A percentile compares a stretch with the other conserved stretches of the same genome.
Evolutionary conservation across 345 rosid species (phyloP).

Genomic region (Eucalyptus sp.): DNA sequence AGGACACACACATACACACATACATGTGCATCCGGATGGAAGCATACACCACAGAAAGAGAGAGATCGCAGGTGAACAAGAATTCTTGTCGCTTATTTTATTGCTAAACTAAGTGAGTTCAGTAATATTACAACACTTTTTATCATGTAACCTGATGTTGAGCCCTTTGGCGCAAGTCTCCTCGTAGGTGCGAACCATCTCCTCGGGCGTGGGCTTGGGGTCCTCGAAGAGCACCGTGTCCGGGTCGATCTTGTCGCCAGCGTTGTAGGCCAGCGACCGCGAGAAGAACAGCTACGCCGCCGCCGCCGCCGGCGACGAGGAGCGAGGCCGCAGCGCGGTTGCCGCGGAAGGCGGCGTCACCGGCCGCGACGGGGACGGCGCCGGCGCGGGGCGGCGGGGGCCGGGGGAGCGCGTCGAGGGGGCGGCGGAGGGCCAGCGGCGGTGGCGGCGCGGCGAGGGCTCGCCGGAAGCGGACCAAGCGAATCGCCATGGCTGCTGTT

Average conservation of each 20-base stretch:
- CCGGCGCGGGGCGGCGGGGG: neutral
- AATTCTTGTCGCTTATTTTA: too few species aligned
- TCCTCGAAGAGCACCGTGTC: conserved; percentile 61
- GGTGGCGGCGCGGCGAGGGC: neutral
- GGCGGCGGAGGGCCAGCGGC: too few species aligned
- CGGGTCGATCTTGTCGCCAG: conserved; percentile 46
- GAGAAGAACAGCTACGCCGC: conserved; percentile 1
- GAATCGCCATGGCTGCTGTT: conserved; percentile 14
- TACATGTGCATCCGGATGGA: too few species aligned
- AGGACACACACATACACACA: too few species aligned
- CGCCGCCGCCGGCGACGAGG: neutral
- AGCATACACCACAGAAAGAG: too few species aligned
- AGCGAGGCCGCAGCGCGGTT: neutral
- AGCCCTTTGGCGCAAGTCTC: conserved; percentile 74
- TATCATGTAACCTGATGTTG: conserved; percentile 32
- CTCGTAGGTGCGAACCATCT: conserved; percentile 35
- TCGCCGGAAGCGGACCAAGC: conserved; percentile 51
- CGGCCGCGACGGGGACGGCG: too few species aligned
- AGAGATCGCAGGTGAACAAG: too few species aligned
- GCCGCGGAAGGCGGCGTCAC: neutral
- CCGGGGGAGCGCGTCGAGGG: too few species aligned
- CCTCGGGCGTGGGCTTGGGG: conserved; percentile 34
- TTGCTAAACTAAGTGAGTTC: too few species aligned
- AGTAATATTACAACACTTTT: neutral
- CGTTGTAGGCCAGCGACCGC: conserved; percentile 10